Conservation (phyloP, 768 basidiomycete species). For the Tulasnella sp. region DNA sequence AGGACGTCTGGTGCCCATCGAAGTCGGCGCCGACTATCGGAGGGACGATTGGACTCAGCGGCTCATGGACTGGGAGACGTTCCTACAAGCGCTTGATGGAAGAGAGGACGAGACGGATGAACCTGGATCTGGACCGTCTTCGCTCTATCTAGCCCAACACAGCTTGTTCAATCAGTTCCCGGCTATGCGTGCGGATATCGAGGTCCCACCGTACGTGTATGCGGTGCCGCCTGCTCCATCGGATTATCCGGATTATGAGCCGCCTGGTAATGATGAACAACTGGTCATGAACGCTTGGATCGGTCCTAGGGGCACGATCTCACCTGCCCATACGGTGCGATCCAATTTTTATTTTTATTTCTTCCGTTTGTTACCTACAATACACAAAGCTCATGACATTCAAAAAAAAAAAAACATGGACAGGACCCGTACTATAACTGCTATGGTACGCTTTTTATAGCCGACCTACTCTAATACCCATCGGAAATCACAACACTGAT, state of each 20-base stretch:
- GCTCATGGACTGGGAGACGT: conserved; percentile 66
- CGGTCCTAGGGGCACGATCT: conserved; percentile 64
- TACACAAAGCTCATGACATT: too few species aligned
- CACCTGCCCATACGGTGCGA: conserved; percentile 83
- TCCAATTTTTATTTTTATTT: conserved; percentile 11
- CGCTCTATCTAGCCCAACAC: conserved; percentile 81
- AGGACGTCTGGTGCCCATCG: conserved; percentile 81
- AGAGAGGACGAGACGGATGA: conserved; percentile 5
- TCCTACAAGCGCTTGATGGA: conserved; percentile 41
- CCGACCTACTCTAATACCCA: too few species aligned
- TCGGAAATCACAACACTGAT: neutral
- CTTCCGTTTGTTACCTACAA: too few species aligned
- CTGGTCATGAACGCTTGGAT: conserved; percentile 71
- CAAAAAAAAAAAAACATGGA: too few species aligned
- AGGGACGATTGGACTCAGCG: conserved; percentile 68
- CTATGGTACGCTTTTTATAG: conserved; percentile 45
- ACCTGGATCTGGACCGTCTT: conserved; percentile 23
- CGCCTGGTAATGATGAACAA: conserved; percentile 55
- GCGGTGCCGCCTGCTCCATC: conserved; percentile 38
- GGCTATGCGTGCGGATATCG: conserved; percentile 55
- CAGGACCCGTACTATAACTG: conserved; percentile 95
- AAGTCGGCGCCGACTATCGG: conserved; percentile 78
- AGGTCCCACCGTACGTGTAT: conserved; percentile 84
- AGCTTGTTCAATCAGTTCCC: conserved; percentile 80
- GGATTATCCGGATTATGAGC: conserved; percentile 41